These are phyloP conservation scores for Solanum chilense DNA, from an alignment of 257 asterid genomes.

Conservation along the genomic window DNA sequence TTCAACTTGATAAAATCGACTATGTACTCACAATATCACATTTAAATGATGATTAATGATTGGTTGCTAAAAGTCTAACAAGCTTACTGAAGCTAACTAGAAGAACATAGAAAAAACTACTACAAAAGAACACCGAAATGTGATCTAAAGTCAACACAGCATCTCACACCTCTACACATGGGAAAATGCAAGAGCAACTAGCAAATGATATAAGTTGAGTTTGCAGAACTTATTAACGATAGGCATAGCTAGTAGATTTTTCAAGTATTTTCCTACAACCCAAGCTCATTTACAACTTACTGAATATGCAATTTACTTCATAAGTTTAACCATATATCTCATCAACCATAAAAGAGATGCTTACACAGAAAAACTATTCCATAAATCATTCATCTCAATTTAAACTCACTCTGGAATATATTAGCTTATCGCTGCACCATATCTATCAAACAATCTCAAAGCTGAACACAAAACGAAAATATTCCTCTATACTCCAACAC, in stretches of 20 bases:
- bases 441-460: background rate
- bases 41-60: background rate
- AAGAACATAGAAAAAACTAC: background rate
- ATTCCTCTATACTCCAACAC: background rate
- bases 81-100: background rate
- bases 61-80: background rate
- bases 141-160: background rate
- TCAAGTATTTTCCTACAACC: background rate
- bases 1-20: background rate
- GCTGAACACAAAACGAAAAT: background rate
- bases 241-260: background rate
- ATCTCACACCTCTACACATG: background rate
- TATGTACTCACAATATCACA: background rate
- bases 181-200: background rate
- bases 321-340: background rate
- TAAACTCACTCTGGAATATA: background rate
- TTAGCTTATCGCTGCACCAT: background rate
- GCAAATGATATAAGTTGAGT: background rate
- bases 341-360: background rate
- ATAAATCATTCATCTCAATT: background rate
- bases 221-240: background rate
- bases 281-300: background rate
- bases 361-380: background rate
- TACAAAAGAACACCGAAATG: background rate
- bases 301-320: background rate